phyloP scores from a whole-genome alignment of 176 grass and related monocot genomes.

The Zea mays region DNA sequence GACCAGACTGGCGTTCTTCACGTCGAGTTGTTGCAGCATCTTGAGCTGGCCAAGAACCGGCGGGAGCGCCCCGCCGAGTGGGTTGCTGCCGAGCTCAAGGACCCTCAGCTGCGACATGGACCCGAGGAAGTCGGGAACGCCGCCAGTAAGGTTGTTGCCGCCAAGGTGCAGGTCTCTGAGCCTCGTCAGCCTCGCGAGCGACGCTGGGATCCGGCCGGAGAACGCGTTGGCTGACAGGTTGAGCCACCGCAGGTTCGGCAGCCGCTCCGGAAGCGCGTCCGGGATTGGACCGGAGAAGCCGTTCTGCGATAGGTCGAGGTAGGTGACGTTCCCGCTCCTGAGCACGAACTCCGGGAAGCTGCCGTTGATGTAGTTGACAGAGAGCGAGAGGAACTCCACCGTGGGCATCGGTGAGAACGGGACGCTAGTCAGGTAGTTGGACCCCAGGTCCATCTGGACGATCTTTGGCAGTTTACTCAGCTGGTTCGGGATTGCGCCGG shows the following conservation, averaged over 20 bases:
- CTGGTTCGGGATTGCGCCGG: slow-evolving; percentile 48
- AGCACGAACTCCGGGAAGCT: slow-evolving; percentile 52
- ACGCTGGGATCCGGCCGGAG: slow-evolving; percentile 44
- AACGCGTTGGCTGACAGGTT: slow-evolving; percentile 52
- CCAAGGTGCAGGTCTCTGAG: slow-evolving; percentile 56
- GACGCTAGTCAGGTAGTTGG: slow-evolving; percentile 50
- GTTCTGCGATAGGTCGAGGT: slow-evolving; percentile 68
- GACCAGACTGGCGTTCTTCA: background rate
- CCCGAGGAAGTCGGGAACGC: slow-evolving; percentile 50
- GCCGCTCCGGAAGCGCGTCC: slow-evolving; percentile 23
- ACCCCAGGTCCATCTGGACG: slow-evolving; percentile 47
- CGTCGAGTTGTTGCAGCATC: background rate
- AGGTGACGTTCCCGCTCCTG: slow-evolving; percentile 43
- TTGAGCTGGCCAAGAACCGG: background rate
- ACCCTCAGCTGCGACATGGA: slow-evolving; percentile 49
- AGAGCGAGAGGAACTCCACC: slow-evolving; percentile 52
- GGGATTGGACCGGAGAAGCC: slow-evolving; percentile 33
- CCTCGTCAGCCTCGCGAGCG: slow-evolving; percentile 38
- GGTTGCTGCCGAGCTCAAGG: slow-evolving; percentile 46
- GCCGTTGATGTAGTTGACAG: slow-evolving; percentile 40
- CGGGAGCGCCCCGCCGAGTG: background rate
- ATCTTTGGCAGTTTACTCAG: slow-evolving; percentile 54
- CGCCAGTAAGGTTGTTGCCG: slow-evolving; percentile 39
- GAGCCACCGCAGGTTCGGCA: slow-evolving; percentile 49
- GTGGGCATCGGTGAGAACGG: slow-evolving; percentile 53